phyloP scores from a whole-genome alignment of 2,329 filamentous ascomycete species.

The Aspergillus sp. region DNA sequence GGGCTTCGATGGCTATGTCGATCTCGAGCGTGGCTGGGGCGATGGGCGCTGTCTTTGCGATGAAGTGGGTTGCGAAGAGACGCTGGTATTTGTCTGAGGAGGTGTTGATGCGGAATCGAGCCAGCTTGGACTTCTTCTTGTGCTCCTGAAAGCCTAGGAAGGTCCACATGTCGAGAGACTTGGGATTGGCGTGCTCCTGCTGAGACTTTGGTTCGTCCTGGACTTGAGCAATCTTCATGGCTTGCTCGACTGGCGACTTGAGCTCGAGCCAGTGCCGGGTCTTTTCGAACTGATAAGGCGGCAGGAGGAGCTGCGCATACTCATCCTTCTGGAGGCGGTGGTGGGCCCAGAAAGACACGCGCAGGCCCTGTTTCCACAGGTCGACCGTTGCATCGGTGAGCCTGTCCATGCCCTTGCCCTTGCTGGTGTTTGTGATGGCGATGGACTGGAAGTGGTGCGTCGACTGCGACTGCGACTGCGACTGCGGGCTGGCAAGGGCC shows the following conservation, averaged over 20 bases:
- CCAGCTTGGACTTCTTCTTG: slow-evolving; percentile 20
- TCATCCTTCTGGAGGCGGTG: slow-evolving; percentile 20
- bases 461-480: no score
- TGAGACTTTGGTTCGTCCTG: no score
- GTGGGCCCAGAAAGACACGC: slow-evolving; percentile 7
- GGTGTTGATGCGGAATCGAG: slow-evolving; percentile 47
- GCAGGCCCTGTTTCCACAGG: slow-evolving; percentile 42
- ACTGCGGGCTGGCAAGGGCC: not conserved
- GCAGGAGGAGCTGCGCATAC: slow-evolving; percentile 29
- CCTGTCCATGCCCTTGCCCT: not conserved
- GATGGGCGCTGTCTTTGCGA: slow-evolving; percentile 41
- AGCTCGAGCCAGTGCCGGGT: not conserved
- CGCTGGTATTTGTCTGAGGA: slow-evolving; percentile 32
- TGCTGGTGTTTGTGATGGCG: not conserved
- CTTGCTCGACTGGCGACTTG: not conserved
- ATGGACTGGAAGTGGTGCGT: not conserved
- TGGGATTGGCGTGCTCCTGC: no score
- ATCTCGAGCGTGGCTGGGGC: slow-evolving; percentile 43
- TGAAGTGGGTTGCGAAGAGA: slow-evolving; percentile 40
- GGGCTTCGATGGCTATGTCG: slow-evolving; percentile 33
- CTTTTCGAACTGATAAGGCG: slow-evolving; percentile 45
- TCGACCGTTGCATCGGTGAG: slow-evolving; percentile 25
- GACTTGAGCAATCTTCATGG: no score
- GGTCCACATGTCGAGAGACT: not conserved
- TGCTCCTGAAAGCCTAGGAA: not conserved